Base-by-base conservation (phyloP, 23 red algal genomes). In the Cyanidium caldarium region DNA sequence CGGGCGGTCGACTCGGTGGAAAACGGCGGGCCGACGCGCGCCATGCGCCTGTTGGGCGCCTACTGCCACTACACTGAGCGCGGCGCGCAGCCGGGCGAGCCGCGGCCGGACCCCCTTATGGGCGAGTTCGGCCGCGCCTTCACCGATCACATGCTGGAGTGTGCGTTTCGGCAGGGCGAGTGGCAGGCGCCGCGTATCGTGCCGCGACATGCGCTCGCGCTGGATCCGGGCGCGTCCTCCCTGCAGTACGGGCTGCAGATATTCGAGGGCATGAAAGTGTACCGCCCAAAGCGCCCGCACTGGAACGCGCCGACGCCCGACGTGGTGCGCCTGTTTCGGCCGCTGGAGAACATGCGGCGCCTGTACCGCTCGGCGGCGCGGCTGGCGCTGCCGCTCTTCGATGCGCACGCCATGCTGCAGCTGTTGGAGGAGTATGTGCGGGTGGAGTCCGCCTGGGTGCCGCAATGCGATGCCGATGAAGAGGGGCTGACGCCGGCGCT, bases 211-310 rank as follows among this genome's bases (percentile, higher is more conserved):
- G 37, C 42, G 34, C 46, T 75, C 28, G 70, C 38, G 39, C 40
- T 75, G 35, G 70, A 75, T 38, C 70, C 70, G 1, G 70, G 31
- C 36, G 31, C 39, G 2, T 61, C 45, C 16, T 36, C 37, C n/a
- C 58, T 75, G 36, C 70, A 75, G 15, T 75, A 75, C 58, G 70
- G 70, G n/a, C 33, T 75, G 40, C 45, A 75, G 58, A 61, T 75
- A 46, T 75, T 75, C 30, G 70, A 70, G 67, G 67, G 67, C 38
- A 20, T 70, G 36, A 70, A 70, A 40, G 67, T 33, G 38, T 70
- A 70, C 38, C 43, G 43, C 25, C n/a, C n/a, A n/a, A n/a, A n/a
- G n/a, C 51, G 51, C n/a, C 51, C 51, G 7, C n/a, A 61, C 23
- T 28, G n/a, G 10, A 28, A 10, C 31, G 51, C n/a, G 51, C 51